A percentile compares a stretch with the other conserved stretches of the same genome.
Evolutionary conservation across 495 filamentous ascomycete genomes (phyloP).

Genomic region (Penicillium verhagenii): DNA sequence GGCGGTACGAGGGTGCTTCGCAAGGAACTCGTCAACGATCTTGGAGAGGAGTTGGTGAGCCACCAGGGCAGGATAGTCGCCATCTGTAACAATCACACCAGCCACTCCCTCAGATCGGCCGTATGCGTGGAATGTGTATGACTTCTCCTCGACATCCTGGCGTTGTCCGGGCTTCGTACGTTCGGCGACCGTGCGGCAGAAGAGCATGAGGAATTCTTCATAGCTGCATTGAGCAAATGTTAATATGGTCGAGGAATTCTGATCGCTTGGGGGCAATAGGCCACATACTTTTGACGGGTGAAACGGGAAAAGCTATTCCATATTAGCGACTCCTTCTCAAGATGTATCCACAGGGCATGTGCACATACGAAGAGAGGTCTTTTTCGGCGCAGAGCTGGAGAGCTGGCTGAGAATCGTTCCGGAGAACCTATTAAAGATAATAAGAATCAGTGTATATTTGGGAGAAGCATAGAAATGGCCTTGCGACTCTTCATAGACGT

Average conservation of each 20-base stretch:
- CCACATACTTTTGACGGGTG: conserved; percentile 62
- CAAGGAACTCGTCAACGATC: conserved; percentile 88
- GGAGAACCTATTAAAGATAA: conserved; percentile 60
- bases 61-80: conserved; percentile 84
- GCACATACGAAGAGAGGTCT: conserved; percentile 60
- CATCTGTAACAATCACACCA: conserved; percentile 84
- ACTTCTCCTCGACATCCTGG: conserved; percentile 89
- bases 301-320: conserved; percentile 66
- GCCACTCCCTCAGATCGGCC: conserved; percentile 82
- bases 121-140: conserved; percentile 76
- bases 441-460: not conserved
- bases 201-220: conserved; percentile 55
- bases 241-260: not conserved
- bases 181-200: conserved; percentile 68
- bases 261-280: not conserved
- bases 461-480: not conserved
- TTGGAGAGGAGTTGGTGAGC: conserved; percentile 95
- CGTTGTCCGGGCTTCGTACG: conserved; percentile 81
- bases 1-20: conserved; percentile 67
- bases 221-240: conserved; percentile 32
- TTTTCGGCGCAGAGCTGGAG: conserved; percentile 77
- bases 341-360: not conserved
- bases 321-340: conserved; percentile 8
- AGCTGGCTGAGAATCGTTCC: conserved; percentile 75
- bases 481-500: conserved; percentile 30